These are phyloP conservation scores for Russula foetens DNA, from an alignment of 768 basidiomycete species.

Conservation along the genomic window DNA sequence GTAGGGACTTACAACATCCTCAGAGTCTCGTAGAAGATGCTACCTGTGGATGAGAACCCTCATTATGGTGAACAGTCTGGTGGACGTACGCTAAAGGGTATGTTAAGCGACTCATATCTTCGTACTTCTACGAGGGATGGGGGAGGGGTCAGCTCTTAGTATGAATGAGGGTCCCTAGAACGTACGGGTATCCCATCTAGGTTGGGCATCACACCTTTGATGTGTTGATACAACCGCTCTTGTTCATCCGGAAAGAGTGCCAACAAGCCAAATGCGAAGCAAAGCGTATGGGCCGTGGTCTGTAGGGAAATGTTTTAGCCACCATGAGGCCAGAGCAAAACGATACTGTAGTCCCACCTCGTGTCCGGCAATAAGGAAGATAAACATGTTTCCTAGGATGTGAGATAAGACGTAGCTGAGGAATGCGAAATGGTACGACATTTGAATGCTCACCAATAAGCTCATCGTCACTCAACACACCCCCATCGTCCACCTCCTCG, in stretches of 20 bases:
- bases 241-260: constrained; percentile 35
- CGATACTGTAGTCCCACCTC: constrained; percentile 21
- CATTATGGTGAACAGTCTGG: not conserved
- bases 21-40: constrained; percentile 31
- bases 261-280: constrained; percentile 34
- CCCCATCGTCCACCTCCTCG: constrained; percentile 7
- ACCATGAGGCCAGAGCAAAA: too few species aligned
- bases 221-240: too few species aligned
- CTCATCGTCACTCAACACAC: constrained; percentile 19
- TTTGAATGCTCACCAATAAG: constrained; percentile 13
- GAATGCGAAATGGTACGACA: not conserved
- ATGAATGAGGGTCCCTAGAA: too few species aligned
- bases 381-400: constrained; percentile 23
- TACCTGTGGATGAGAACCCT: constrained; percentile 17
- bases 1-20: constrained; percentile 30
- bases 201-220: too few species aligned
- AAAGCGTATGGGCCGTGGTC: constrained; percentile 33
- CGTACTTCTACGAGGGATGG: constrained; percentile 18
- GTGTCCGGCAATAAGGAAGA: constrained; percentile 30
- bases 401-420: not conserved
- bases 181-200: too few species aligned
- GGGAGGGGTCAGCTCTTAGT: too few species aligned
- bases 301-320: constrained; percentile 8
- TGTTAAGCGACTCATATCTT: constrained; percentile 20
- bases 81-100: constrained; percentile 18